Evolutionary conservation across 768 basidiomycete species (phyloP), one percentile per base, ranked within the genome.

Genomic region (Cubamyces lactineus): DNA sequence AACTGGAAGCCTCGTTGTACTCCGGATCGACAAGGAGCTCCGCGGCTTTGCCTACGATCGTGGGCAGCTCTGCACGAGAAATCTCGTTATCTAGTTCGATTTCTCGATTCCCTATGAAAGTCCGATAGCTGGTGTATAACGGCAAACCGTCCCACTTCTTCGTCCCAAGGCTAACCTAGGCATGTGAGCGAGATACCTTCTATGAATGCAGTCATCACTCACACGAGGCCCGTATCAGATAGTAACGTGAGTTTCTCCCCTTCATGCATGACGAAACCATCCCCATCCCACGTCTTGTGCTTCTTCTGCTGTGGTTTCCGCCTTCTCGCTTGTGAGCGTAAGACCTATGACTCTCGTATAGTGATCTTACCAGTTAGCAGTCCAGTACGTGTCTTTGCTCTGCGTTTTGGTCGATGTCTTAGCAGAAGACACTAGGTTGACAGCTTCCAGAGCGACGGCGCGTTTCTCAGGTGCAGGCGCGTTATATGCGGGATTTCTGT

Each of bases 241-340:
- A 90, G 74, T 77, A 92, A 82, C 1, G 79, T 81, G 21, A 91
- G 70, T 61, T 82, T 83, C 13, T 79, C 79, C 21, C 76, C 79
- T 38, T 74, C 71, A 40, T 79, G 77, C 30, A 84, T 83, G 24
- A 89, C 77, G 72, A 82, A 89, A 8, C 81, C 86, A 63, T 88
- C 91, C 2, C 88, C 92, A 59, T 94, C 92, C 93, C 94, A 95
- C 0, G 87, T 90, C 70, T 91, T 90, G 67, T 92, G 84, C 74
- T 94, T 94, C 77, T 81, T 91, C 68, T 87, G 84, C 54, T 83
- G 76, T 13, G 79, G 83, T 67, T 87, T 90, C 40, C 92, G 82
- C 91, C 92, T 92, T 58, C 5, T 24, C 47, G 15, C 21, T 45
- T 43, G 41, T 60, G 46, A 23, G 43, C 28, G 43, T 4, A 55